Percentiles rank a stretch among this genome's conserved stretches.
Evolutionary conservation across 805 yeast genomes (phyloP).

Genomic region (Yarrowia osloensis): DNA sequence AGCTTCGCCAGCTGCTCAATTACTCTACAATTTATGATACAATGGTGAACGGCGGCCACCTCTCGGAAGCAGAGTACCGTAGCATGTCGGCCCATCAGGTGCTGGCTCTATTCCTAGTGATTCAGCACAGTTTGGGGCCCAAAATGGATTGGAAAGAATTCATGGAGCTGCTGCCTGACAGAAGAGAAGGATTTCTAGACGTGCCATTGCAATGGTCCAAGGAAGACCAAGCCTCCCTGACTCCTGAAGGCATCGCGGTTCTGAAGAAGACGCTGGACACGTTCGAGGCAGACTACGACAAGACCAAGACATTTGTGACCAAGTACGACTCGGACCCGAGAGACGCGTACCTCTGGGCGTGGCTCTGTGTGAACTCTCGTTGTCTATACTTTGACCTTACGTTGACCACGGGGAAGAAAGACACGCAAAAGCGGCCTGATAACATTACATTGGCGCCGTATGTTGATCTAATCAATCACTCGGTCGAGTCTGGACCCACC

Average conservation of each 20-base stretch:
- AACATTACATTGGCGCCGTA: slow-evolving; percentile 90
- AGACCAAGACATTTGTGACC: not conserved
- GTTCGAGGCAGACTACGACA: slow-evolving; percentile 7
- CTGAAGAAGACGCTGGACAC: not conserved
- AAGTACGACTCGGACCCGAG: slow-evolving; percentile 11
- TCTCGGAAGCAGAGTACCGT: slow-evolving; percentile 14
- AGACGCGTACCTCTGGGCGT: slow-evolving; percentile 52
- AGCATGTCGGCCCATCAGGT: slow-evolving; percentile 26
- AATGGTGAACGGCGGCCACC: not conserved
- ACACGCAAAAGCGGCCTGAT: slow-evolving; percentile 45
- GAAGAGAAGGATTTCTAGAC: slow-evolving; percentile 2
- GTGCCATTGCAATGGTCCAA: slow-evolving; percentile 8
- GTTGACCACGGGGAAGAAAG: slow-evolving; percentile 49
- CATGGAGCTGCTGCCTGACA: slow-evolving; percentile 8
- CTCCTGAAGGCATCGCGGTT: slow-evolving; percentile 4
- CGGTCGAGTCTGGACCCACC: slow-evolving; percentile 40
- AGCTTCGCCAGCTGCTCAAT: slow-evolving; percentile 28
- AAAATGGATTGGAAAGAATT: slow-evolving; percentile 16
- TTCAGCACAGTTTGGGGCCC: slow-evolving; percentile 1
- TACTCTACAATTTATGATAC: not conserved
- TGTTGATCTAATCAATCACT: slow-evolving; percentile 85
- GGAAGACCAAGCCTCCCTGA: not conserved
- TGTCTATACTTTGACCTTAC: slow-evolving; percentile 73
- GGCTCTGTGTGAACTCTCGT: slow-evolving; percentile 90
- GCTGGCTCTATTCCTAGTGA: slow-evolving; percentile 17